Evolutionary conservation across 371 early-diverging fungal genomes (phyloP), one percentile per base, ranked within the genome.

Genomic region (Dichotomocladium elegans): DNA sequence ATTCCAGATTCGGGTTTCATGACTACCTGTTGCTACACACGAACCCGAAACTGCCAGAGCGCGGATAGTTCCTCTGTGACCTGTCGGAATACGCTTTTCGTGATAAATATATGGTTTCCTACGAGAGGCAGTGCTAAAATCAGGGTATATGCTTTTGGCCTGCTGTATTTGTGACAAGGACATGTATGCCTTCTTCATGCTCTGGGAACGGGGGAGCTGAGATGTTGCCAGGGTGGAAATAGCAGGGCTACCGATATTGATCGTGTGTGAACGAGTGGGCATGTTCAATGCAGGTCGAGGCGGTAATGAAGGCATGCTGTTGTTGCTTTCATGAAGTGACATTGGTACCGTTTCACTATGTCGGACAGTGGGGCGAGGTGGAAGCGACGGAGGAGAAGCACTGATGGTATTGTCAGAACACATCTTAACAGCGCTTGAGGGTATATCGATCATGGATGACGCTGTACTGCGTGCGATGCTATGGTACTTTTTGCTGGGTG

Each of bases 401-500:
- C 29, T 29, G 52, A 8, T 31, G 61, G 15, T 17, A 52, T 11
- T 19, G 58, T 46, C 26, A 46, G n/a, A n/a, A n/a, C n/a, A n/a
- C n/a, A n/a, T n/a, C n/a, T n/a, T n/a, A n/a, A n/a, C n/a, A n/a
- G n/a, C n/a, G n/a, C n/a, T n/a, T n/a, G n/a, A 33, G 31, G 46
- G 33, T 27, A 19, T 19, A 49, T 29, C 47, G 37, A 41, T 24
- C 51, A 55, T n/a, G n/a, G n/a, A 24, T 47, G 52, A 7, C 19
- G 2, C 33, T 47, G 41, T 34, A 42, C 42, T 37, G 11, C 55
- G 61, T 14, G 55, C 58, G 31, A 64, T 30, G 14, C 63, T 59
- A 33, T 70, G 71, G 33, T 71, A 71, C 49, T 71, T 74, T 54
- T 62, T 68, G 34, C 69, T 70, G 0, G 71, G 68, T 8, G 74